phyloP scores from a whole-genome alignment of 305 asterid species.

The Fraxinus sp. region DNA sequence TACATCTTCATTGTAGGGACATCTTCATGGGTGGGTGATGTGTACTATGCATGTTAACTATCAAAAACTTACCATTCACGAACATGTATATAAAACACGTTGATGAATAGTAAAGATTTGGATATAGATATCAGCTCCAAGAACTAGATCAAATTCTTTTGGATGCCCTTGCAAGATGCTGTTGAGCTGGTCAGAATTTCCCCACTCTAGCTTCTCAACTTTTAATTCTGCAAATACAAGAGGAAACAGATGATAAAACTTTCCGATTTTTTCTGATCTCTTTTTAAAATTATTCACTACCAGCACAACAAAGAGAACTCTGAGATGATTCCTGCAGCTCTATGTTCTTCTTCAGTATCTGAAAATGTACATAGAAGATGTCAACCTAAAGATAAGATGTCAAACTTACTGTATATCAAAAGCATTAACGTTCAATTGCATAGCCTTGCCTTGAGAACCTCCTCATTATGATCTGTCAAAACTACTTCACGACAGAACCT shows the following conservation, averaged over 20 bases:
- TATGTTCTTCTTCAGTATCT: constrained; percentile 72
- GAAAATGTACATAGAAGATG: constrained; percentile 28
- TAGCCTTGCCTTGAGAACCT: constrained; percentile 90
- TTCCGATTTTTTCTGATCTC: background rate
- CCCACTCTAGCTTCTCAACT: constrained; percentile 93
- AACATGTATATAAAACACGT: constrained; percentile 1
- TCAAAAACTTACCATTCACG: background rate
- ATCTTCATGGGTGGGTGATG: background rate
- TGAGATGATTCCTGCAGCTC: constrained; percentile 55
- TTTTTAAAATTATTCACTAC: constrained; percentile 40
- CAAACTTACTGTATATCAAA: constrained; percentile 16
- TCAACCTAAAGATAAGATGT: constrained; percentile 27
- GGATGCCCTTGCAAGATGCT: constrained; percentile 54
- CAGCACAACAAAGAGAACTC: constrained; percentile 36
- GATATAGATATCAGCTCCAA: constrained; percentile 99
- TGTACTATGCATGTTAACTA: background rate
- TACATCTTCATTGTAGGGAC: background rate
- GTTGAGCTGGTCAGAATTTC: constrained; percentile 66
- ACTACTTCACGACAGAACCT: constrained; percentile 74
- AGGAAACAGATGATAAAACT: constrained; percentile 13
- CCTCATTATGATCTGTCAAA: constrained; percentile 87
- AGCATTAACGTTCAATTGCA: constrained; percentile 25
- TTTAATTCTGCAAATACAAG: constrained; percentile 44
- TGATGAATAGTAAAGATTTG: constrained; percentile 29
- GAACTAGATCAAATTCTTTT: constrained; percentile 78